These are phyloP conservation scores for Brassica incana DNA, from an alignment of 345 rosid species.

Conservation along the genomic window DNA sequence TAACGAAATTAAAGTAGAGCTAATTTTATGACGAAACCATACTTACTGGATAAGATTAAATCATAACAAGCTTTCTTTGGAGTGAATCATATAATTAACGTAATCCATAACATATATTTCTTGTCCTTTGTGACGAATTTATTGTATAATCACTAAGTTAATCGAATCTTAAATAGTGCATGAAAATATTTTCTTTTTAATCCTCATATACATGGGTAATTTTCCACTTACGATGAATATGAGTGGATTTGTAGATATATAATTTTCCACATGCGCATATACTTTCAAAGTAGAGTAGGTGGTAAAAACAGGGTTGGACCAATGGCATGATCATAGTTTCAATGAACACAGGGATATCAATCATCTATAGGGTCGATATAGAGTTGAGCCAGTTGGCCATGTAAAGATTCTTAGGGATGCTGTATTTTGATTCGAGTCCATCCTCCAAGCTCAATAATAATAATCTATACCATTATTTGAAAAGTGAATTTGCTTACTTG, in stretches of 20 bases:
- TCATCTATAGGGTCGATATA: slow-evolving; percentile 21
- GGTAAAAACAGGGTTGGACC: slow-evolving; percentile 25
- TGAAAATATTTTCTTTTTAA: no score
- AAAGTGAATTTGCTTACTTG: no score
- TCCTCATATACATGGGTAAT: background rate
- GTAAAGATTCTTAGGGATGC: background rate
- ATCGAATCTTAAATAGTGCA: background rate
- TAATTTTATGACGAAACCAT: background rate
- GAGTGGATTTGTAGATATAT: slow-evolving; percentile 1
- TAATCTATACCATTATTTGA: no score
- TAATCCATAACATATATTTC: background rate
- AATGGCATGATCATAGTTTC: slow-evolving; percentile 10
- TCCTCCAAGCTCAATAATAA: background rate
- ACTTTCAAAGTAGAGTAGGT: slow-evolving; percentile 18
- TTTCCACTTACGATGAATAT: slow-evolving; percentile 13
- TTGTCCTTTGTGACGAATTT: background rate
- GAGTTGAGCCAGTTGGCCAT: slow-evolving; percentile 16
- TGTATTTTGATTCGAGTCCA: slow-evolving; percentile 23
- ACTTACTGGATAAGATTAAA: slow-evolving; percentile 15
- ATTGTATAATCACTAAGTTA: background rate
- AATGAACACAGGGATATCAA: slow-evolving; percentile 17
- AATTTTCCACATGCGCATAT: background rate
- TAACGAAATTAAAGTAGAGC: background rate
- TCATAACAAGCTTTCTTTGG: background rate
- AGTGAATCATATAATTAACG: background rate